Evolutionary conservation across 305 asterid genomes (phyloP), one percentile per base, ranked within the genome.

Genomic region (Coffea humblotiana): DNA sequence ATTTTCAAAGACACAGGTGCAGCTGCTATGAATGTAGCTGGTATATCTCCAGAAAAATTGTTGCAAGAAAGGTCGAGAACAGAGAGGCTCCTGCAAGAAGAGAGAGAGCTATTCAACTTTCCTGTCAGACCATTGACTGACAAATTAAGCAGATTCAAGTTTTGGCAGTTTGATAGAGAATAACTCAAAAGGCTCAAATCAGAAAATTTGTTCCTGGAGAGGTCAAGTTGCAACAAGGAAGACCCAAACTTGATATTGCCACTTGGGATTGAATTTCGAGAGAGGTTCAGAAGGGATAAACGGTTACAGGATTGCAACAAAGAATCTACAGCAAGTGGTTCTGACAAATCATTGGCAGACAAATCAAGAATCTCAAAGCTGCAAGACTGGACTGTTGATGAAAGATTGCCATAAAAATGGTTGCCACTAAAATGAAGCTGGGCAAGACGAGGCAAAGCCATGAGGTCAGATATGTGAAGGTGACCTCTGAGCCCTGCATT

Each of bases 341-440:
- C 90, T 0, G 98, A 89, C 79, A 93, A 88, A 73, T 65, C 80
- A 75, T 94, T 94, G 83, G 72, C 43, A 32, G 97, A 93, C 25
- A 94, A 84, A 86, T 94, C 98, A 54, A 94, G 87, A 78, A 80
- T 83, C 87, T 90, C 90, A 67, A 95, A 86, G 83, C 87, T 84
- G 86, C 99, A 95, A 54, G 87, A 84, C 43, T 72, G 72, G 37
- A 84, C 48, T 35, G 82, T 67, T 25, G 85, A 79, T 27, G 94
- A 91, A 60, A 95, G 91, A 79, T 93, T 83, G 19, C 99, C 98
- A 58, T 77, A 60, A 89, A 93, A 95, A 64, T 37, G 87, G 81
- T 95, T 95, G 63, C 97, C 98, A 77, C 81, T 77, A 64, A 95
- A 76, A 35, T 86, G 80, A 71, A 95, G 80, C 35, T 85, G 69